phyloP scores from a whole-genome alignment of 2,329 filamentous ascomycete species.

The Talaromyces sp. region DNA sequence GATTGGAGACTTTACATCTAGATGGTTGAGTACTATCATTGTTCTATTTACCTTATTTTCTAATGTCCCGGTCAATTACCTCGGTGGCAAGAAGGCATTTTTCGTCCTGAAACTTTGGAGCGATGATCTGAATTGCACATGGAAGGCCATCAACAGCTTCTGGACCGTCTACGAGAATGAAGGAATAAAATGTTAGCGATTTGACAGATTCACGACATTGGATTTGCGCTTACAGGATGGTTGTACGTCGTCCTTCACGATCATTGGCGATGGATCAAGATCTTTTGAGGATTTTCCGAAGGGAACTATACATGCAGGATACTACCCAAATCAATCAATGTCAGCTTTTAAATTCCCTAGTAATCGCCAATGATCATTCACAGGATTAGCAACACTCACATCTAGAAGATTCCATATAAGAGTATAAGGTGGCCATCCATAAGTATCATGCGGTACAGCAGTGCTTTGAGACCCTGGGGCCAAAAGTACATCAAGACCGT shows the following conservation, averaged over 20 bases:
- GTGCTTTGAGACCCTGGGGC: constrained; percentile 47
- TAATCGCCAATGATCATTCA: no score
- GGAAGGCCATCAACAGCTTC: background rate
- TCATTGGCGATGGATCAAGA: background rate
- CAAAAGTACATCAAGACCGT: constrained; percentile 48
- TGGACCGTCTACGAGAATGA: background rate
- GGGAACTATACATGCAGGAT: constrained; percentile 13
- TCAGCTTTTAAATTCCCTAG: background rate
- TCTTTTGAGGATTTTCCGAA: constrained; percentile 3
- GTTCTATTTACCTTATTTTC: background rate
- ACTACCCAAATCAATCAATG: background rate
- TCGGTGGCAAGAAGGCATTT: background rate
- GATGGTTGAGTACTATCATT: background rate
- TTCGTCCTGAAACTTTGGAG: background rate
- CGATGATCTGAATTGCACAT: background rate
- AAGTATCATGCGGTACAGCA: constrained; percentile 51
- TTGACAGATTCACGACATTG: background rate
- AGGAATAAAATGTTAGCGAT: background rate
- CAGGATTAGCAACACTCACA: constrained; percentile 29
- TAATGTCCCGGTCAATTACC: background rate
- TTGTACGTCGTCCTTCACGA: background rate
- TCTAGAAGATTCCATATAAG: constrained; percentile 50
- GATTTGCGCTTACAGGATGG: constrained; percentile 2
- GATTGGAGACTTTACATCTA: no score
- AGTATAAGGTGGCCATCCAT: constrained; percentile 34